A percentile compares a stretch with the other conserved stretches of the same genome.
phyloP scores from a whole-genome alignment of 139 green algal genomes.

The Chlorella sp. region DNA sequence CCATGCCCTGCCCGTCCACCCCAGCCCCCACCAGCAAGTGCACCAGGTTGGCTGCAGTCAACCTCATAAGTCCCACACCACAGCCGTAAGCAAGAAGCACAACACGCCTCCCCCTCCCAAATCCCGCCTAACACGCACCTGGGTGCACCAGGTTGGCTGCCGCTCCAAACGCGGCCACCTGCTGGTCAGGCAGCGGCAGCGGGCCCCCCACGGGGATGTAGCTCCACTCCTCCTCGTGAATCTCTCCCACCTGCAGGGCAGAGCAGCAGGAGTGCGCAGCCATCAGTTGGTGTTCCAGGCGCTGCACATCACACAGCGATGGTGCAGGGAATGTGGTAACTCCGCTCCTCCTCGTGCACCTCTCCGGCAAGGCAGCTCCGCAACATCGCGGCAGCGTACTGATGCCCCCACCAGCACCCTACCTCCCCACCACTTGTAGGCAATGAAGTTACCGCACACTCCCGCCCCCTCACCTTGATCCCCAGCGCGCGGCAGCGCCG shows the following conservation, averaged over 20 bases:
- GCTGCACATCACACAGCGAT: not conserved
- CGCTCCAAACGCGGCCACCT: slow-evolving; percentile 85
- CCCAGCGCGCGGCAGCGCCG: slow-evolving; percentile 71
- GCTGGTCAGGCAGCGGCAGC: slow-evolving; percentile 69
- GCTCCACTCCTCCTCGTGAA: slow-evolving; percentile 93
- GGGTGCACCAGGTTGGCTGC: slow-evolving; percentile 96
- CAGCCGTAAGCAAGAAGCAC: not conserved
- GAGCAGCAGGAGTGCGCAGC: not conserved
- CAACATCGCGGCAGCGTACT: not conserved
- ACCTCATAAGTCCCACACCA: too few relatives aligned
- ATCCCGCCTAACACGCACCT: slow-evolving; percentile 17
- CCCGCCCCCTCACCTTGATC: slow-evolving; percentile 42
- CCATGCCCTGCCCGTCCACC: too few relatives aligned
- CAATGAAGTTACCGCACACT: slow-evolving; percentile 26
- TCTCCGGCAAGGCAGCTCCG: not conserved
- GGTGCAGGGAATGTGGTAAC: too few relatives aligned
- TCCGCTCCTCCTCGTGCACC: too few relatives aligned
- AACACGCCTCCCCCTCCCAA: not conserved
- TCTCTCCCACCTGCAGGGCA: slow-evolving; percentile 48
- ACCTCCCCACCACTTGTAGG: not conserved
- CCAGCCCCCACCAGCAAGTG: not conserved
- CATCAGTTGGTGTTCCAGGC: not conserved
- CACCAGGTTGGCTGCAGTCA: not conserved
- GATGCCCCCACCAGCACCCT: not conserved
- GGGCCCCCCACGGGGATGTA: slow-evolving; percentile 94